phyloP scores from a whole-genome alignment of 352 stramenopile genomes.

The Peronosclerospora sorghi region DNA sequence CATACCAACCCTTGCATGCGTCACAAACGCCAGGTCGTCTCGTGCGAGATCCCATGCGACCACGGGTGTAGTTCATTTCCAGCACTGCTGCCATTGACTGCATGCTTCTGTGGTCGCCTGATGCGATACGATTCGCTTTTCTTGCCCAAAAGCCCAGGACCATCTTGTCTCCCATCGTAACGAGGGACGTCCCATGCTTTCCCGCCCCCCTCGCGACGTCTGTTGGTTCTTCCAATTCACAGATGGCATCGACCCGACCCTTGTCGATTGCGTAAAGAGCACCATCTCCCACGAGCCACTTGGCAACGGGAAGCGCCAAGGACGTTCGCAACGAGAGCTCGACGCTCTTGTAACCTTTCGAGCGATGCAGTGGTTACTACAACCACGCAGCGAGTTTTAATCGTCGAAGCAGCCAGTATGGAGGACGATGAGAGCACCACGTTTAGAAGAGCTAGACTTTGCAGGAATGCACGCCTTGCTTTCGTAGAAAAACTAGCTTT shows the following conservation, averaged over 20 bases:
- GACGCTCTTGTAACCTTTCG: slow-evolving; percentile 19
- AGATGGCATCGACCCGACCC: slow-evolving; percentile 21
- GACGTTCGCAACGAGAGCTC: slow-evolving; percentile 16
- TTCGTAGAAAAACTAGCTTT: too few species aligned
- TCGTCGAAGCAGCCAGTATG: too few species aligned
- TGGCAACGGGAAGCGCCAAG: slow-evolving; percentile 10
- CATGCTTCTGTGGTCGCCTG: slow-evolving; percentile 20
- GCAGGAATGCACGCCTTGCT: too few species aligned
- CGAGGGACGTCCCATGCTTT: slow-evolving; percentile 2
- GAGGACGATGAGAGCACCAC: too few species aligned
- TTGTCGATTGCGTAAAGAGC: slow-evolving; percentile 27
- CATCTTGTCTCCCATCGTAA: slow-evolving; percentile 21
- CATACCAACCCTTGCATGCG: not conserved
- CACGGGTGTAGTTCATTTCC: slow-evolving; percentile 53
- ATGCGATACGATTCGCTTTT: slow-evolving; percentile 39
- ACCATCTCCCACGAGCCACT: slow-evolving; percentile 14
- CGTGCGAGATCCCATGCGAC: slow-evolving; percentile 20
- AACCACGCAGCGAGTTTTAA: slow-evolving; percentile 18
- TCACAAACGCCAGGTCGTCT: slow-evolving; percentile 14
- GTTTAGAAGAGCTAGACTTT: too few species aligned
- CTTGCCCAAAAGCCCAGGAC: slow-evolving; percentile 16
- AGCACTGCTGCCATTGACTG: slow-evolving; percentile 10
- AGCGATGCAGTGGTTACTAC: slow-evolving; percentile 14
- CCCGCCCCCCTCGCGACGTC: slow-evolving; percentile 17
- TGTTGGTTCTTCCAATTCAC: slow-evolving; percentile 38